These are phyloP conservation scores for Kluyveromyces nonfermentans DNA, from an alignment of 805 yeast species.

Conservation along the genomic window DNA sequence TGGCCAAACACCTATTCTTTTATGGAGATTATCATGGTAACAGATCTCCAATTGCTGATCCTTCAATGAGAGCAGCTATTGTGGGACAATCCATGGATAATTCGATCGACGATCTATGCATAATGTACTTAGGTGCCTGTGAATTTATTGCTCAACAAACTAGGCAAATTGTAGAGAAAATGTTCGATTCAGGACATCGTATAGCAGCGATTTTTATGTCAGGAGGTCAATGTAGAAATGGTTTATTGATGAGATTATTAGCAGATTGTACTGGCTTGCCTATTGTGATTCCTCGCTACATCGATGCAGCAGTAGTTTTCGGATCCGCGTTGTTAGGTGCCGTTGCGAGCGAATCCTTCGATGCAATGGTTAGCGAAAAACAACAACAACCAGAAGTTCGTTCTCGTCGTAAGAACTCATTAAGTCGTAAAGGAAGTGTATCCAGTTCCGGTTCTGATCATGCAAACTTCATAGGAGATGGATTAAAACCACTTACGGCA, in stretches of 20 bases:
- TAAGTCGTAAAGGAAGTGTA: neutral
- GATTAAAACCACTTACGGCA: neutral
- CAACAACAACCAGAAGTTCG: neutral
- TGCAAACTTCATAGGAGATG: neutral
- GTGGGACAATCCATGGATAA: constrained; percentile 90
- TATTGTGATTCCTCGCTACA: constrained; percentile 84
- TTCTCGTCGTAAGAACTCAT: constrained; percentile 1
- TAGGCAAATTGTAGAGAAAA: constrained; percentile 82
- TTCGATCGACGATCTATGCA: constrained; percentile 74
- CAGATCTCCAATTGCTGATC: constrained; percentile 96
- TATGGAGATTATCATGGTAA: constrained; percentile 97
- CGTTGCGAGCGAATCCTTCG: constrained; percentile 69
- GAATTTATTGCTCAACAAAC: constrained; percentile 98
- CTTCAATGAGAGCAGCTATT: constrained; percentile 83
- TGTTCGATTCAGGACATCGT: constrained; percentile 72
- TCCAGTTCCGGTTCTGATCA: neutral
- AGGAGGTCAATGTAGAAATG: constrained; percentile 96
- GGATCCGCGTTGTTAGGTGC: constrained; percentile 96
- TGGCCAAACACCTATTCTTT: constrained; percentile 79
- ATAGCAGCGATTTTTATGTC: constrained; percentile 75
- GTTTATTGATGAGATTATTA: constrained; percentile 75
- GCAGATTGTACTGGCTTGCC: constrained; percentile 93
- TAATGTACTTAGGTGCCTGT: constrained; percentile 85
- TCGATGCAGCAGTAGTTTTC: constrained; percentile 94
- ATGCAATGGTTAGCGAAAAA: constrained; percentile 12